A percentile compares a stretch with the other conserved stretches of the same genome.
phyloP scores from a whole-genome alignment of 1,284 basidiomycete genomes.

The Leccinum subrobustum region DNA sequence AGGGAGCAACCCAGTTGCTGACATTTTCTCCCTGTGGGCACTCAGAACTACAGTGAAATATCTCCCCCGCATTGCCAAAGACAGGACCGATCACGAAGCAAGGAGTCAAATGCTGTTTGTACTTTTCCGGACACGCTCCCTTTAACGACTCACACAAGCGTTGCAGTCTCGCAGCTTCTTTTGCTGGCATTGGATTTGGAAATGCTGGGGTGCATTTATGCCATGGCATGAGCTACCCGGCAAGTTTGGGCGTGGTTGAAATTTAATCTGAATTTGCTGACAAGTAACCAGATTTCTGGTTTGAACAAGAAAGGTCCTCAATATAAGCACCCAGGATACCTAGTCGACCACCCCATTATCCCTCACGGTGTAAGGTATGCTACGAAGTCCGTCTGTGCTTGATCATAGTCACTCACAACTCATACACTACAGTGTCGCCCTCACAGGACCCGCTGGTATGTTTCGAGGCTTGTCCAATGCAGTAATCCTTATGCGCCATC shows the following conservation, averaged over 20 bases:
- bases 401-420: neutral
- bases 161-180: conserved; percentile 77
- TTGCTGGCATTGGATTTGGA: conserved; percentile 95
- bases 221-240: conserved; percentile 84
- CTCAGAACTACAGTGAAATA: conserved; percentile 88
- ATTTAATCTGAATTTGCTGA: conserved; percentile 1
- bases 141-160: conserved; percentile 1
- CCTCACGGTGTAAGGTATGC: conserved; percentile 83
- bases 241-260: conserved; percentile 32
- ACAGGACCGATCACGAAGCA: conserved; percentile 80
- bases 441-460: conserved; percentile 82
- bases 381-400: neutral
- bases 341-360: conserved; percentile 83
- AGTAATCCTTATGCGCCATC: conserved; percentile 7
- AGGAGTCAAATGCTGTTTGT: conserved; percentile 88
- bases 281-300: conserved; percentile 75
- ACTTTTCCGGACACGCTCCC: neutral
- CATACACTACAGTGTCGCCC: conserved; percentile 56
- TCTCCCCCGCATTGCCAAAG: conserved; percentile 83
- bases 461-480: conserved; percentile 1
- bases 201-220: conserved; percentile 93
- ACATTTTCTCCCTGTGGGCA: conserved; percentile 96
- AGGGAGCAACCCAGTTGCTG: conserved; percentile 93
- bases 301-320: conserved; percentile 92
- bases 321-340: conserved; percentile 85